Conservation (phyloP, 1,284 basidiomycete genomes). For the Malassezia caprae region DNA sequence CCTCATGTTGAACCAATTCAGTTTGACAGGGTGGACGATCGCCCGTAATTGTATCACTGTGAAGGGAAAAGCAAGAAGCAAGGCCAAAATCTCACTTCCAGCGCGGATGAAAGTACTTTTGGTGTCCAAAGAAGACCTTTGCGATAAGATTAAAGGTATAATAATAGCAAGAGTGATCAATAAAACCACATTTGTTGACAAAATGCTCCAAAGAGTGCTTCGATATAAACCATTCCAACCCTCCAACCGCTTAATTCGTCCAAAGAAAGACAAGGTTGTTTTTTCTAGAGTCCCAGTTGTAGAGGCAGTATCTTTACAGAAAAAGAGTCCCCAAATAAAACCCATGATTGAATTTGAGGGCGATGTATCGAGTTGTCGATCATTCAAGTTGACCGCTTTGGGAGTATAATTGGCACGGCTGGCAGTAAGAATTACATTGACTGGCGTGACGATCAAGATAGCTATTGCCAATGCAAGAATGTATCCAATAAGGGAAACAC, state of each 20-base stretch:
- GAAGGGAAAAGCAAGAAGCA: slow-evolving; percentile 31
- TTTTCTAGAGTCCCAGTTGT: not conserved
- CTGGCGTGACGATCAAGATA: not conserved
- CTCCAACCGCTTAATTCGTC: slow-evolving; percentile 34
- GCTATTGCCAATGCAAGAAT: not conserved
- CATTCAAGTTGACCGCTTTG: not conserved
- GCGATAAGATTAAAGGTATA: not conserved
- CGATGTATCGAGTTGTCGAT: not conserved
- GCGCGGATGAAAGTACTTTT: not conserved
- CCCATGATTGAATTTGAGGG: not conserved
- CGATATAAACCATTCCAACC: slow-evolving; percentile 44
- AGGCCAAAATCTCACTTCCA: slow-evolving; percentile 22
- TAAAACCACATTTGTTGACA: slow-evolving; percentile 10
- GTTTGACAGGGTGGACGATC: slow-evolving; percentile 37
- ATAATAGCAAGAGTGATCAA: slow-evolving; percentile 32
- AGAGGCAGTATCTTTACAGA: not conserved
- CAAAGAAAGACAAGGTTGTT: not conserved
- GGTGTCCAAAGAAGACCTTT: not conserved
- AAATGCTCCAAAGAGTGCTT: slow-evolving; percentile 26
- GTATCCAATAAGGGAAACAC: not conserved
- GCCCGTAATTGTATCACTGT: slow-evolving; percentile 37
- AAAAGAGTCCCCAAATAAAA: not conserved
- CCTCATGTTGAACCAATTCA: slow-evolving; percentile 22
- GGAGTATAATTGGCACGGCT: not conserved
- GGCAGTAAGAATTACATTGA: not conserved